phyloP scores from a whole-genome alignment of 345 rosid genomes.

The Cardamine resedifolia region DNA sequence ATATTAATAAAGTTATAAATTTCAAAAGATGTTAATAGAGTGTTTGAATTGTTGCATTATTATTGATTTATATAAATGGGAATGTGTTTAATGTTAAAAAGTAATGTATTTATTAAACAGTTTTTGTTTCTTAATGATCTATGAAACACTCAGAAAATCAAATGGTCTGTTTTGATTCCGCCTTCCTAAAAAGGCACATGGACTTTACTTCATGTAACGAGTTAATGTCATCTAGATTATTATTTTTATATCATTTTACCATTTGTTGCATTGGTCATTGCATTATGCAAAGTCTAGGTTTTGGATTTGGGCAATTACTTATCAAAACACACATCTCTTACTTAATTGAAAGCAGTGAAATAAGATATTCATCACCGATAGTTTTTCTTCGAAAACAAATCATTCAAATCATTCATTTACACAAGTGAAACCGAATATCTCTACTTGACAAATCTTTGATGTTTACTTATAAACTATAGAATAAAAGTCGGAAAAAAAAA shows the following conservation, averaged over 20 bases:
- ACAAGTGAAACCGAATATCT: conserved; percentile 4
- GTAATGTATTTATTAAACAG: too few species aligned
- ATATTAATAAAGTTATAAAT: too few species aligned
- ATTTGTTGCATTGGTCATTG: conserved; percentile 1
- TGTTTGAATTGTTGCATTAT: too few species aligned
- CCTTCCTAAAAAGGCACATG: too few species aligned
- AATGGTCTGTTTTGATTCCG: too few species aligned
- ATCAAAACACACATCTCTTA: background rate
- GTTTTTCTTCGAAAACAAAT: background rate
- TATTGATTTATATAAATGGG: too few species aligned
- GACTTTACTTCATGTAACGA: too few species aligned
- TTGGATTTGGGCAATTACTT: background rate
- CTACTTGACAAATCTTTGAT: conserved; percentile 1
- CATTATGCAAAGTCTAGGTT: background rate
- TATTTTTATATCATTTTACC: background rate
- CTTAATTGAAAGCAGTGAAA: background rate
- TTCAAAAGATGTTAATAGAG: too few species aligned
- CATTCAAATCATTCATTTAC: conserved; percentile 33
- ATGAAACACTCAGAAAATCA: too few species aligned
- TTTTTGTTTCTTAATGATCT: too few species aligned
- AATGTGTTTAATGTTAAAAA: too few species aligned
- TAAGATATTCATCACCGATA: background rate
- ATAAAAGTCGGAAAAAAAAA: background rate
- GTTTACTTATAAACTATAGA: conserved; percentile 16
- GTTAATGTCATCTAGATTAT: too few species aligned